Conservation (phyloP, 1,284 basidiomycete genomes). For the Ganoderma boninense region DNA sequence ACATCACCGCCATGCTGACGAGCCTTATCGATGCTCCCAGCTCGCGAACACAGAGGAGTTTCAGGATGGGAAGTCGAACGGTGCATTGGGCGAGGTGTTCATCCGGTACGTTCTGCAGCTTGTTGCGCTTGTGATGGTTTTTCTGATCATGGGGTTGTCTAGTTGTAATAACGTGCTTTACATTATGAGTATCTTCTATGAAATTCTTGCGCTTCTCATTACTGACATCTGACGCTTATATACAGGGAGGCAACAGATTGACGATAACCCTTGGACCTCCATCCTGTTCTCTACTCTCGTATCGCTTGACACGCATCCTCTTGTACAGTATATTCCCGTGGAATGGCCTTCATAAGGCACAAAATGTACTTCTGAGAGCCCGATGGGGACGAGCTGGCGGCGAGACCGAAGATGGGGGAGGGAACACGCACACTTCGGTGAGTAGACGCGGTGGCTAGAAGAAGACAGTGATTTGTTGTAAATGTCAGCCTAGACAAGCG, state of each 20-base stretch:
- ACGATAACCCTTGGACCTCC: constrained; percentile 1
- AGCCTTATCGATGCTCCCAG: constrained; percentile 49
- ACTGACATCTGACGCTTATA: constrained; percentile 38
- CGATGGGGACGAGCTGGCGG: not conserved
- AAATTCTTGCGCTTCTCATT: not conserved
- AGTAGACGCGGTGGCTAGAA: not conserved
- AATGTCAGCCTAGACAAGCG: not conserved
- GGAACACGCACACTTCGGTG: not conserved
- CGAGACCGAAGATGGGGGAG: not conserved
- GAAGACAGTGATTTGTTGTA: not conserved
- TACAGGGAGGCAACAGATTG: constrained; percentile 76
- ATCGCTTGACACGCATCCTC: constrained; percentile 2
- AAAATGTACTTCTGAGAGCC: constrained; percentile 20
- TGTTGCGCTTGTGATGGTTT: not conserved
- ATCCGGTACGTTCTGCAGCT: constrained; percentile 74
- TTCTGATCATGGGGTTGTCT: not conserved
- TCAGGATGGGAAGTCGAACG: constrained; percentile 95
- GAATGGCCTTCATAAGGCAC: constrained; percentile 2
- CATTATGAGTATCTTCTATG: constrained; percentile 74
- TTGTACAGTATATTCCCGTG: constrained; percentile 16
- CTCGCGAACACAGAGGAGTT: constrained; percentile 99
- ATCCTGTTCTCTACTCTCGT: constrained; percentile 8
- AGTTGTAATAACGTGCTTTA: constrained; percentile 94
- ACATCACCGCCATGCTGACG: constrained; percentile 9
- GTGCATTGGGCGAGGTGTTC: constrained; percentile 97